These are phyloP conservation scores for Diaporthe velutina DNA, from an alignment of 2,329 filamentous ascomycete genomes.

Conservation along the genomic window DNA sequence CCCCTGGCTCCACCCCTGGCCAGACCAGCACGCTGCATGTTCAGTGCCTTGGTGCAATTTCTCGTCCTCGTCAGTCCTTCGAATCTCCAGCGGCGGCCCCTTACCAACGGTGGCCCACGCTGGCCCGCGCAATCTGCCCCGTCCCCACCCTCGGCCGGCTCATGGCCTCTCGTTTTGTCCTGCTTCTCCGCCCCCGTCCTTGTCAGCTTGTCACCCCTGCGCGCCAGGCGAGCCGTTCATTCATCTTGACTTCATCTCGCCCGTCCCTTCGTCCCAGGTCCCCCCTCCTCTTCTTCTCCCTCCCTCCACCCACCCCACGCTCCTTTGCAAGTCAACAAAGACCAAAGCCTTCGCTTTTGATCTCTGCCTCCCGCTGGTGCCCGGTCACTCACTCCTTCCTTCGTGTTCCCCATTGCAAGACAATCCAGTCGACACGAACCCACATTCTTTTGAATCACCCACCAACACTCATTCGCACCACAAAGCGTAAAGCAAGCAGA, in stretches of 20 bases:
- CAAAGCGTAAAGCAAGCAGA: background rate
- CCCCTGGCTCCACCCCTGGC: background rate
- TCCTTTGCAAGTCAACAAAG: conserved; percentile 29
- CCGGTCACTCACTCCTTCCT: conserved; percentile 28
- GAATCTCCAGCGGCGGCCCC: background rate
- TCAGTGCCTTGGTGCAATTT: conserved; percentile 30
- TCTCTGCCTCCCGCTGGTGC: conserved; percentile 32
- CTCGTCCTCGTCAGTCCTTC: background rate
- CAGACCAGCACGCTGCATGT: conserved; percentile 5
- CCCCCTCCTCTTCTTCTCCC: background rate
- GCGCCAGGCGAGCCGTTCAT: background rate
- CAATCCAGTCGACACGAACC: conserved; percentile 27
- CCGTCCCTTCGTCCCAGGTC: conserved; percentile 26
- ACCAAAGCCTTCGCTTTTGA: conserved; percentile 32
- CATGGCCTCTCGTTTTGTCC: conserved; percentile 14
- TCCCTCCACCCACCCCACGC: conserved; percentile 30
- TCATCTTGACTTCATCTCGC: conserved; percentile 27
- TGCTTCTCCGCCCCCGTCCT: background rate
- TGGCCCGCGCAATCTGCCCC: conserved; percentile 18
- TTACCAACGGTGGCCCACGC: background rate
- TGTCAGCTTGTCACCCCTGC: conserved; percentile 5
- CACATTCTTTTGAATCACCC: conserved; percentile 37
- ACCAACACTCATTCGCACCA: conserved; percentile 32
- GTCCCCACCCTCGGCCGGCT: conserved; percentile 14
- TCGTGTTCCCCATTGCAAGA: conserved; percentile 30